Evolutionary conservation across 352 stramenopile species (phyloP).

Genomic region (Globisporangium cystogenes): DNA sequence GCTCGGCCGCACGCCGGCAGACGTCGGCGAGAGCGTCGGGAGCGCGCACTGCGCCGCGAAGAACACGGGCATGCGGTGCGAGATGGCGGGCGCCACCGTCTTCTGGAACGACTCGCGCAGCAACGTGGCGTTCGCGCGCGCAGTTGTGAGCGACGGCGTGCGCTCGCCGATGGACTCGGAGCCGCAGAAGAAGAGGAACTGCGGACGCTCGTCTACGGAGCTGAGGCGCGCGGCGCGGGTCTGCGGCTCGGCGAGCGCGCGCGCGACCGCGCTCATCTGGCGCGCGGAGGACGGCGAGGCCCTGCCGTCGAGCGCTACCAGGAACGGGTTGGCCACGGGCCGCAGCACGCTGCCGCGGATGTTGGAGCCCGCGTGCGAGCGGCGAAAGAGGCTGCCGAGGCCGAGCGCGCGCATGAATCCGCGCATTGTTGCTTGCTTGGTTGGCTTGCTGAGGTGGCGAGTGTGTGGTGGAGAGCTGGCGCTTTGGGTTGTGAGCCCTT

Average conservation of each 20-base stretch:
- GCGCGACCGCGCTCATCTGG: neutral
- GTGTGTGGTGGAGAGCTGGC: slow-evolving; percentile 13
- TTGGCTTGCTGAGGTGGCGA: slow-evolving; percentile 3
- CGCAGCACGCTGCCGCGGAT: slow-evolving; percentile 17
- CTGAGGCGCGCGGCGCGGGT: slow-evolving; percentile 17
- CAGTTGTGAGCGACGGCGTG: slow-evolving; percentile 4
- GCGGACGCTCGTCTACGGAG: slow-evolving; percentile 37
- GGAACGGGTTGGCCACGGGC: slow-evolving; percentile 23
- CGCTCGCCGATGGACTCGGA: slow-evolving; percentile 28
- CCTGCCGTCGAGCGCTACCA: slow-evolving; percentile 8
- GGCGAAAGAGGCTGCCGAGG: slow-evolving; percentile 50
- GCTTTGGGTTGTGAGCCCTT: slow-evolving; percentile 27
- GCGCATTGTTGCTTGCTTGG: slow-evolving; percentile 44
- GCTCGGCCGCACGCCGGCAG: slow-evolving; percentile 11
- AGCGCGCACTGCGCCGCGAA: slow-evolving; percentile 23
- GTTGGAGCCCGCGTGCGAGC: slow-evolving; percentile 8
- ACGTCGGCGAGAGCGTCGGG: slow-evolving; percentile 16
- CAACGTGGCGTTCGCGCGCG: slow-evolving; percentile 10
- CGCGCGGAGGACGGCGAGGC: neutral
- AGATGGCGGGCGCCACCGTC: slow-evolving; percentile 28
- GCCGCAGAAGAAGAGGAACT: slow-evolving; percentile 79
- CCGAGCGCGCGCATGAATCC: slow-evolving; percentile 62
- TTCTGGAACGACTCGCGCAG: slow-evolving; percentile 4
- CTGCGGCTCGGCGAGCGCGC: slow-evolving; percentile 5
- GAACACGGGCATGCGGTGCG: slow-evolving; percentile 72